Evolutionary conservation across 2,329 filamentous ascomycete species (phyloP).

Genomic region (Elsinoe ampelina): DNA sequence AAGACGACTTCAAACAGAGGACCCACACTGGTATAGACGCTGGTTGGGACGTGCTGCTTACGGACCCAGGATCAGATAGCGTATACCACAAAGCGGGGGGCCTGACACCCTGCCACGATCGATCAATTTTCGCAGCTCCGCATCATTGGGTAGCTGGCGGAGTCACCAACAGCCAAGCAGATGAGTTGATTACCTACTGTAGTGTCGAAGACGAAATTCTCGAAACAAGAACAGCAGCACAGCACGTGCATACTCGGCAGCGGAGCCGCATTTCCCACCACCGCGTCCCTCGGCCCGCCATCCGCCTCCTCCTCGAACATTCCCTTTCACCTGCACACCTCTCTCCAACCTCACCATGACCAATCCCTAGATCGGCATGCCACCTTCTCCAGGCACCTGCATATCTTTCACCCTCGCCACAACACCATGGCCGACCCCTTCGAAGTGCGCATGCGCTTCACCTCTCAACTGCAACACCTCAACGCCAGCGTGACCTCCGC

Average conservation of each 20-base stretch:
- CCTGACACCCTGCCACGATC: background rate
- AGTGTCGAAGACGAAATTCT: too few relatives aligned
- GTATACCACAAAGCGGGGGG: background rate
- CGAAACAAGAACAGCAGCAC: too few relatives aligned
- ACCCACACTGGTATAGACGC: too few relatives aligned
- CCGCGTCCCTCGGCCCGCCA: background rate
- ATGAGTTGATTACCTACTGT: too few relatives aligned
- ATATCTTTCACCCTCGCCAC: background rate
- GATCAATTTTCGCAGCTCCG: too few relatives aligned
- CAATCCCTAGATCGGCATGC: background rate
- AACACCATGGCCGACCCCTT: slow-evolving; percentile 70
- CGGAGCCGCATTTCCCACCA: background rate
- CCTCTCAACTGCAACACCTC: slow-evolving; percentile 75
- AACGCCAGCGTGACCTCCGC: slow-evolving; percentile 83
- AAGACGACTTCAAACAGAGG: background rate
- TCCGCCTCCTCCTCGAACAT: background rate
- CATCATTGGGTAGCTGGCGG: too few relatives aligned
- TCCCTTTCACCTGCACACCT: background rate
- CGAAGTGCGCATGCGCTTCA: slow-evolving; percentile 97
- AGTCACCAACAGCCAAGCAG: too few relatives aligned
- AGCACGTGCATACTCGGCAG: too few relatives aligned
- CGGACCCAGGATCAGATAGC: background rate
- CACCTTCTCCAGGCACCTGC: background rate
- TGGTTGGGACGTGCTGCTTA: background rate
- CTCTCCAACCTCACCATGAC: background rate